Base-by-base conservation (phyloP, 2,329 filamentous ascomycete species). In the Beauveria sp. region DNA sequence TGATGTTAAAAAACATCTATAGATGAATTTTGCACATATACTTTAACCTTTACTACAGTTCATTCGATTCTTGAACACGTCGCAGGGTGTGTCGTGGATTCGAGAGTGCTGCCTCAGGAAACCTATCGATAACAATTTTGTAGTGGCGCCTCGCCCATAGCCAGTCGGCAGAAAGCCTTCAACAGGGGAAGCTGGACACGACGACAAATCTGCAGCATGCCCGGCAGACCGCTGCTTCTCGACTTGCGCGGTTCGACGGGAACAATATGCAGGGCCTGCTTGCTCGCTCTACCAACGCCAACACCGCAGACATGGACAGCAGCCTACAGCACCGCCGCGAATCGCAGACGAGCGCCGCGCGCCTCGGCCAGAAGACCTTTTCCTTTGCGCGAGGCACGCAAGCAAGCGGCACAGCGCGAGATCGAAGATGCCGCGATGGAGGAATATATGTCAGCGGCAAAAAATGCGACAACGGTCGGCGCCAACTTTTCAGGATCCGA, bases 181-280 rank as follows among this genome's bases (percentile, higher is more conserved):
- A 61, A 60, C 41, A 56, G 52, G 59, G 44, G 52, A 61, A 51
- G 46, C 46, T 56, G 34, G n/a, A 43, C 52, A 51, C 26, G 44
- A 51, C 26, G 44, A 51, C 53, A 55, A 46, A 61, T 34, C 24
- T 30, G n/a, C 24, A 61, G 53, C 16, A 61, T 61, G 59, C 46
- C 59, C 37, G 53, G 71, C 66, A 68, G 73, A 65, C 69, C 73
- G 58, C 68, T 71, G 41, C 64, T 75, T 60, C 65, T 70, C 61
- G 73, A 76, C 63, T 66, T 76, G 20, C 62, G 66, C 65, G 69
- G 69, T 66, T 72, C 68, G 52, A 74, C 71, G 59, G 68, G 70
- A 43, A 68, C 70, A 9, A 69, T 77, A 52, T 77, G 75, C 61
- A 73, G 71, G 41, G 71, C 74, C 48, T 77, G 75, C 65, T 67